Percentiles rank a stretch among this genome's conserved stretches.
phyloP scores from a whole-genome alignment of 495 filamentous ascomycete genomes.

The Neurospora sp. region DNA sequence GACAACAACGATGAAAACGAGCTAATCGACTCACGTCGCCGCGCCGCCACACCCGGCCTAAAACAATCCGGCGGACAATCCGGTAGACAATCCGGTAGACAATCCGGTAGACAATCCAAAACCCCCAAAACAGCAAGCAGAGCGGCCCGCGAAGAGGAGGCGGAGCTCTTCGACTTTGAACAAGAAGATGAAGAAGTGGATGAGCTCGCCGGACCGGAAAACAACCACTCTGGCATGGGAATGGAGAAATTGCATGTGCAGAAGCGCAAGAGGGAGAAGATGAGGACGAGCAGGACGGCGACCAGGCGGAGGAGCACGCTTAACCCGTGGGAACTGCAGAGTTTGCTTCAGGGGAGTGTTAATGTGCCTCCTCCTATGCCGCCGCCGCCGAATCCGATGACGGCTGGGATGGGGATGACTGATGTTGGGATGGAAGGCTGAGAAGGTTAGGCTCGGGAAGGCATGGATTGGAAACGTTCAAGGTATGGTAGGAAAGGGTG shows the following conservation, averaged over 20 bases:
- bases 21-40: neutral
- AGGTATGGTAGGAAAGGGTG: neutral
- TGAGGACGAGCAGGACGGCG: constrained; percentile 33
- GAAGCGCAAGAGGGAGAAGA: constrained; percentile 26
- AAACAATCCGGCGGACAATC: neutral
- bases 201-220: constrained; percentile 13
- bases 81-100: neutral
- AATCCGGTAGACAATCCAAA: neutral
- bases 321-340: constrained; percentile 60
- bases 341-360: constrained; percentile 16
- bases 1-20: constrained; percentile 6
- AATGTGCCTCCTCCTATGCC: neutral
- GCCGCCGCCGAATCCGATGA: neutral
- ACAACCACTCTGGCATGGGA: neutral
- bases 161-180: neutral
- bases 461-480: too few species aligned
- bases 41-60: neutral
- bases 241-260: constrained; percentile 22
- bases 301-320: constrained; percentile 59
- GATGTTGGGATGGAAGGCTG: neutral
- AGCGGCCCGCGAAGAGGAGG: neutral
- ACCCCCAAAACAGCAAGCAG: neutral
- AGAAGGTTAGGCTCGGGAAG: too few species aligned
- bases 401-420: neutral
- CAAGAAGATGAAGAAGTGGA: constrained; percentile 10